Base-by-base conservation (phyloP, 164 flowering plant species). In the Aristolochia contorta region DNA sequence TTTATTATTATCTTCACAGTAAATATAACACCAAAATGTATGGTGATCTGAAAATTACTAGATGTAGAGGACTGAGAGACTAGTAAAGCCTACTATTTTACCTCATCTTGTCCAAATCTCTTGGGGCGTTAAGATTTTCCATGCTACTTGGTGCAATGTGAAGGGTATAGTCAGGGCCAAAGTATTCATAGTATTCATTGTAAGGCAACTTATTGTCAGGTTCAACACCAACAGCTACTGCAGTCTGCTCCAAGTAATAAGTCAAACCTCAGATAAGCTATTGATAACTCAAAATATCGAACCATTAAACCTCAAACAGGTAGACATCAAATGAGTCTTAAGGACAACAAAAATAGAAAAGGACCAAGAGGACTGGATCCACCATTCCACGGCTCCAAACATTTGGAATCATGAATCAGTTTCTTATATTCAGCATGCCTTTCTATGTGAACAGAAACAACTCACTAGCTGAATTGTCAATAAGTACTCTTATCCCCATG, bases 161-260 rank as follows among this genome's bases (percentile, higher is more conserved):
- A 71, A 91, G 96, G 37, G 80, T 82, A 64, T 88, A 91, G 58
- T 86, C 89, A 24, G 97, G 97, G 55, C 97, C 97, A 76, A 91
- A 91, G 71, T 91, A 91, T 76, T 88, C 94, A 50, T 73, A 91
- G 63, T 88, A 91, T 50, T 86, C 94, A 70, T 86, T 88, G 74
- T 84, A 84, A 19, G 96, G 96, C 75, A 91, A 63, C 47, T 76
- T 81, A 63, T 88, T 84, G 47, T 88, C 96, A 37, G 88, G 94
- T 67, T 91, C 97, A 62, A 88, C 88, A 21, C 85, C 97, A 51
- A 91, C 91, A 24, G 97, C 97, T 70, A 91, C 96, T 20, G 96
- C 96, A 16, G 97, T 91, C 97, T 90, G 87, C 58, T 60, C 62
- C 58, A 75, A 46, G 19, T 54, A 69, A 22, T 67, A 55, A 50